A percentile compares a stretch with the other conserved stretches of the same genome.
Evolutionary conservation across 208 protist species (phyloP).

Genomic region (Trypanosoma vivax): DNA sequence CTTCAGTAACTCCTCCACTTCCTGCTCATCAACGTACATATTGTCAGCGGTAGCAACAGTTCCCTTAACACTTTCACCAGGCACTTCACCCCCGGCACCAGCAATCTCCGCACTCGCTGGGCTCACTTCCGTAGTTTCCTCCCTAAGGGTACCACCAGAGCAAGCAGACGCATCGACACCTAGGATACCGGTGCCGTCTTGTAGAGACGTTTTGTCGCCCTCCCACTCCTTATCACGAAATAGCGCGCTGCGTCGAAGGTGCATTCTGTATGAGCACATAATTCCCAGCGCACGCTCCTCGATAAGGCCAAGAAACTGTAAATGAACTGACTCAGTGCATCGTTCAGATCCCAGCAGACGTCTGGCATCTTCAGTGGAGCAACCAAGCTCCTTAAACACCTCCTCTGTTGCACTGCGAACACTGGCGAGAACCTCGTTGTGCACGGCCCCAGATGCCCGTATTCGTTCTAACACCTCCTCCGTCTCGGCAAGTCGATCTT

Average conservation of each 20-base stretch:
- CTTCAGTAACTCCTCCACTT: not conserved
- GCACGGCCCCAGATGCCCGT: slow-evolving; percentile 29
- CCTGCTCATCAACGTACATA: too few relatives aligned
- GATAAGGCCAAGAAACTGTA: slow-evolving; percentile 84
- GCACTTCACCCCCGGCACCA: too few relatives aligned
- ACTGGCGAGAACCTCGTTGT: slow-evolving; percentile 53
- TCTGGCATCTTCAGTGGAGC: slow-evolving; percentile 20
- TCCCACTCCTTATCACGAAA: slow-evolving; percentile 4
- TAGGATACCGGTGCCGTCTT: not conserved
- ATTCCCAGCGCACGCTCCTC: slow-evolving; percentile 84
- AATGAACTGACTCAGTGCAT: slow-evolving; percentile 86
- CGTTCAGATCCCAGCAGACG: slow-evolving; percentile 2
- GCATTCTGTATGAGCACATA: slow-evolving; percentile 62
- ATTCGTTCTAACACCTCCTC: slow-evolving; percentile 78
- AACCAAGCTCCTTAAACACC: slow-evolving; percentile 70
- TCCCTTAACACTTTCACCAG: too few relatives aligned
- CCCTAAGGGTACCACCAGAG: too few relatives aligned
- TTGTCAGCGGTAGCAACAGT: too few relatives aligned
- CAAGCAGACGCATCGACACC: too few relatives aligned
- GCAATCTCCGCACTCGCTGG: too few relatives aligned
- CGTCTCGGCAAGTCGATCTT: slow-evolving; percentile 80
- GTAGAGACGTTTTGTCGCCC: not conserved
- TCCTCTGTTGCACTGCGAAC: slow-evolving; percentile 73
- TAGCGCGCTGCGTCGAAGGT: slow-evolving; percentile 16
- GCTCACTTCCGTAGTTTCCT: too few relatives aligned